phyloP scores from a whole-genome alignment of 176 grass and related monocot genomes.

The Musa acuminata region DNA sequence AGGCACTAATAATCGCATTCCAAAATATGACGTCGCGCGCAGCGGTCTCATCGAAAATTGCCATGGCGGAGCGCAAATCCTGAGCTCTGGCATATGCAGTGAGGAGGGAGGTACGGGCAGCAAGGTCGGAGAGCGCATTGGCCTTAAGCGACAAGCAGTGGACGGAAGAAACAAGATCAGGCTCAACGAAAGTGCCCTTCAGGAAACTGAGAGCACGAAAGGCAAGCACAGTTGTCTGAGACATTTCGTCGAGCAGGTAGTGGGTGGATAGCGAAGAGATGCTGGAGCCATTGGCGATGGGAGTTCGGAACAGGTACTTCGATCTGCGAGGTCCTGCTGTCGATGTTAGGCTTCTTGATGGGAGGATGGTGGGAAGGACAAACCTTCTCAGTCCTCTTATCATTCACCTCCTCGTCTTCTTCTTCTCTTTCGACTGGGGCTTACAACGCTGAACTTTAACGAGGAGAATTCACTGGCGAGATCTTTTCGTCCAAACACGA shows the following conservation, averaged over 20 bases:
- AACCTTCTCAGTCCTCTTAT: neutral
- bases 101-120: conserved; percentile 57
- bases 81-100: conserved; percentile 41
- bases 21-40: conserved; percentile 47
- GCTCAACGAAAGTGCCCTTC: neutral
- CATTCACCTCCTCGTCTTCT: neutral
- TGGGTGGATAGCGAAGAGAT: neutral
- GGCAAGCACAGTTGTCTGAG: conserved; percentile 18
- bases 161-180: conserved; percentile 20
- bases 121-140: conserved; percentile 30
- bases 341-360: neutral
- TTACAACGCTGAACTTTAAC: no score
- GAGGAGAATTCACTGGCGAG: no score
- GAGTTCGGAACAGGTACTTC: neutral
- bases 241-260: conserved; percentile 36
- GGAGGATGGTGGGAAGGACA: neutral
- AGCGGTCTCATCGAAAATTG: conserved; percentile 37
- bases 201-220: conserved; percentile 28
- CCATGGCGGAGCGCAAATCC: conserved; percentile 23
- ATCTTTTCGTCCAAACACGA: no score
- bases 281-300: neutral
- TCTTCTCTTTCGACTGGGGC: no score
- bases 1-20: conserved; percentile 49
- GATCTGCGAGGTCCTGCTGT: neutral
- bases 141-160: conserved; percentile 58